phyloP scores from a whole-genome alignment of 1,139 yeast species.

The Suhomyces anneliseae region DNA sequence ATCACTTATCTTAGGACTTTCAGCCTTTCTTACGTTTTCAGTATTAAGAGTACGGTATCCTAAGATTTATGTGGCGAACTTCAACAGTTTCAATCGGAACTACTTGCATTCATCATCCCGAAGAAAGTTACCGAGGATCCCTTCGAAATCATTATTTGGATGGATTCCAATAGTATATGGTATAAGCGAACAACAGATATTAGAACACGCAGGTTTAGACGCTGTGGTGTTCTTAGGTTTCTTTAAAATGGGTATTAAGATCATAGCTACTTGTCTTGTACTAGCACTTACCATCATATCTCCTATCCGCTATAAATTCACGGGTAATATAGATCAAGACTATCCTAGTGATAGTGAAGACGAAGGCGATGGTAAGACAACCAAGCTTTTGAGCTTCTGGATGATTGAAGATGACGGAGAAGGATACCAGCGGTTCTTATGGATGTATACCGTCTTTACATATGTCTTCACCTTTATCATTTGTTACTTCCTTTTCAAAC shows the following conservation, averaged over 20 bases:
- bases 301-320: constrained; percentile 69
- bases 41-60: constrained; percentile 66
- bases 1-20: constrained; percentile 61
- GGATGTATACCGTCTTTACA: constrained; percentile 79
- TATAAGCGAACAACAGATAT: constrained; percentile 71
- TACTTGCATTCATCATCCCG: constrained; percentile 45
- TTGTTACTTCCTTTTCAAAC: constrained; percentile 59
- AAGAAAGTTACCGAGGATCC: constrained; percentile 39
- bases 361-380: constrained; percentile 4
- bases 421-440: constrained; percentile 19
- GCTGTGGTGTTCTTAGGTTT: constrained; percentile 85
- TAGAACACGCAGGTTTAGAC: constrained; percentile 90
- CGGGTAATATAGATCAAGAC: constrained; percentile 63
- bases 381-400: constrained; percentile 1
- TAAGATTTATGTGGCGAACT: constrained; percentile 63
- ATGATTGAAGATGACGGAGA: constrained; percentile 5
- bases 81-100: constrained; percentile 43
- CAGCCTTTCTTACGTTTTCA: constrained; percentile 66
- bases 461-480: constrained; percentile 77
- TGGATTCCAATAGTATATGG: constrained; percentile 72
- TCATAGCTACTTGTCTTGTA: constrained; percentile 55
- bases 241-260: constrained; percentile 72
- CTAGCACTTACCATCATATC: constrained; percentile 68
- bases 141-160: constrained; percentile 57
- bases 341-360: constrained; percentile 47